These are phyloP conservation scores for Graphilbum sp. DNA, from an alignment of 2,329 filamentous ascomycete species.

Conservation along the genomic window DNA sequence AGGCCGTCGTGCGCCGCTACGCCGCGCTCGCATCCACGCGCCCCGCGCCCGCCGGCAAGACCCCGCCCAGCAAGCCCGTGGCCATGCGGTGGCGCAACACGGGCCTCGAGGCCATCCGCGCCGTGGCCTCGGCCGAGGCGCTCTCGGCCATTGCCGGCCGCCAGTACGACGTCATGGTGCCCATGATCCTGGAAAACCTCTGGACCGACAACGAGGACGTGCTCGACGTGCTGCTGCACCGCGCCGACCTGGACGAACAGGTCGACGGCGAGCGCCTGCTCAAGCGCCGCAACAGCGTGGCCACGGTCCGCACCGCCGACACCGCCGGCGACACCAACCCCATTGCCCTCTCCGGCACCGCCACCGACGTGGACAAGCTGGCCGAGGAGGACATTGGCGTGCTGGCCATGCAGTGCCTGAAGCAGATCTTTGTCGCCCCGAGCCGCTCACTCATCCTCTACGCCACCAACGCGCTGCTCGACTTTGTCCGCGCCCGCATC, in stretches of 20 bases:
- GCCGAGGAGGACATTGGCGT: constrained; percentile 81
- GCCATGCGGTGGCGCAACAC: constrained; percentile 62
- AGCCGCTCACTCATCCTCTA: constrained; percentile 68
- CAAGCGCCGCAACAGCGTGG: constrained; percentile 59
- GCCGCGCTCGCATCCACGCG: constrained; percentile 61
- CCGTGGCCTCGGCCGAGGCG: constrained; percentile 63
- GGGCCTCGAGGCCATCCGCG: constrained; percentile 64
- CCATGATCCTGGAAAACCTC: constrained; percentile 73
- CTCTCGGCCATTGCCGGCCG: constrained; percentile 58
- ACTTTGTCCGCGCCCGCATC: constrained; percentile 52
- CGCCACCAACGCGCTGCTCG: constrained; percentile 57
- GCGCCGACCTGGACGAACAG: constrained; percentile 52
- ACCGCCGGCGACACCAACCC: constrained; percentile 45
- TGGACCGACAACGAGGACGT: constrained; percentile 59
- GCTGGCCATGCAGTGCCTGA: constrained; percentile 70
- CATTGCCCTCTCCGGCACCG: constrained; percentile 61
- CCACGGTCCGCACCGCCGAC: constrained; percentile 58
- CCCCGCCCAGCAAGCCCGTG: constrained; percentile 50
- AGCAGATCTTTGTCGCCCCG: constrained; percentile 69
- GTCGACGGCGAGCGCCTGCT: constrained; percentile 45
- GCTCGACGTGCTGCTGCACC: constrained; percentile 50
- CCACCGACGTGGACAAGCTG: constrained; percentile 73
- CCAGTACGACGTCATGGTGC: constrained; percentile 64
- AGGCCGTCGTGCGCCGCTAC: constrained; percentile 65
- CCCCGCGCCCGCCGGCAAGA: constrained; percentile 28